Evolutionary conservation across 1,284 basidiomycete species (phyloP), one percentile per base, ranked within the genome.

Genomic region (Melampsora larici-populina): DNA sequence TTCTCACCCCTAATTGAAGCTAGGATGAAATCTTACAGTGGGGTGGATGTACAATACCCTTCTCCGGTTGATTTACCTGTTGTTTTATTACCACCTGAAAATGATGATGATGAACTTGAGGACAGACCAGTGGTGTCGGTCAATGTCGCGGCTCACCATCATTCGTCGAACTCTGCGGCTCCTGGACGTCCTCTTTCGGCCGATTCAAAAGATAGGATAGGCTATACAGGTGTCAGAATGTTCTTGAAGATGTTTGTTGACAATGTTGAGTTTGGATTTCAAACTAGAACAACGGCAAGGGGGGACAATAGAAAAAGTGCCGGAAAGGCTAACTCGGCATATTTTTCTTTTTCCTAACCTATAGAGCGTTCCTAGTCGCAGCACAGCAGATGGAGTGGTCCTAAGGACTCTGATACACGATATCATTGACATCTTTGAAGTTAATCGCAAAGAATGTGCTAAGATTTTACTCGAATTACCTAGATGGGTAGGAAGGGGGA

Each of bases 381-480:
- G 87, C 65, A 90, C 89, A 0, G 88, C 91, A 0, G 86, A 88
- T 9, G 93, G 93, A 1, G 95, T 95, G 83, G 87, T 91, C 36
- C 87, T 97, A 21, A 91, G 91, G 31, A 88, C 90, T 11, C 87
- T 90, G 33, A 84, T 97, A 11, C 85, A 89, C n/a, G 95, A 98
- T 83, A 88, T 92, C 65, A 86, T 97, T 73, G 90, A 94, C 80
- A 91, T 98, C 40, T 99, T 93, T 83, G 96, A 99, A 84, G 89
- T 97, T 66, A 99, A 99, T 84, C 89, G 96, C 73, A 97, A 97
- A 84, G 96, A 99, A 82, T 92, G 91, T 81, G 93, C 96, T 1
- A 87, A 91, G 15, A 85, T 97, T 15, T 87, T 99, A 2, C 87
- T 98, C 55, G 91, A 94, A 81, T 89, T 94, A 69, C 92, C 93